Evolutionary conservation across 1,284 basidiomycete genomes (phyloP).

Genomic region (Apiotrichum siamense): DNA sequence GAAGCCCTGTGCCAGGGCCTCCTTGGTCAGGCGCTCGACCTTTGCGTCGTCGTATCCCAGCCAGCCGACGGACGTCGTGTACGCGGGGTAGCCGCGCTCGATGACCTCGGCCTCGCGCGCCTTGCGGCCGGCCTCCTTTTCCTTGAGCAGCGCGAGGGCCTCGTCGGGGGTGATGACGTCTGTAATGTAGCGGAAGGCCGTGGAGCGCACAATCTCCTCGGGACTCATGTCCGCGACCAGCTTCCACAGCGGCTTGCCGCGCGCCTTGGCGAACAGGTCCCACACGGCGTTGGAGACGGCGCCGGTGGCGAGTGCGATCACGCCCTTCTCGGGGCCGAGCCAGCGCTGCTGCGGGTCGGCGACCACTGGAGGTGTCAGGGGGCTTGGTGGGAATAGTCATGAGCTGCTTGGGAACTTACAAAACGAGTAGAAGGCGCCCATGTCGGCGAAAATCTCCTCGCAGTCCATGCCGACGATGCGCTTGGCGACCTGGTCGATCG

Average conservation of each 20-base stretch:
- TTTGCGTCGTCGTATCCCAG: conserved; percentile 89
- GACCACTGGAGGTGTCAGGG: conserved; percentile 51
- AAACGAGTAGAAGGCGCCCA: conserved; percentile 58
- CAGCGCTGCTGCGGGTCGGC: conserved; percentile 84
- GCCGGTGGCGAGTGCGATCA: conserved; percentile 53
- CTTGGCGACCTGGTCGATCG: conserved; percentile 70
- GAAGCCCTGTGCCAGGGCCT: conserved; percentile 78
- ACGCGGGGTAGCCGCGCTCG: conserved; percentile 73
- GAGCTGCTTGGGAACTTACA: conserved; percentile 22
- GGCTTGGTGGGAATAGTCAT: not conserved
- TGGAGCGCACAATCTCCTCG: conserved; percentile 77
- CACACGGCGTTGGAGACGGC: conserved; percentile 53
- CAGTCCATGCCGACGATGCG: conserved; percentile 77
- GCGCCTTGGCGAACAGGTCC: conserved; percentile 52
- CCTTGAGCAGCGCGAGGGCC: conserved; percentile 73
- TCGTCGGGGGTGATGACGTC: conserved; percentile 88
- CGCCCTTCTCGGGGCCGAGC: conserved; percentile 55
- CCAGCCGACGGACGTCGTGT: conserved; percentile 92
- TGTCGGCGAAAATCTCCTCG: conserved; percentile 75
- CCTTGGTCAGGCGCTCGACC: conserved; percentile 74
- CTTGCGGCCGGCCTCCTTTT: conserved; percentile 67
- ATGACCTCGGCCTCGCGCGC: conserved; percentile 68
- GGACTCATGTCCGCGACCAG: conserved; percentile 54
- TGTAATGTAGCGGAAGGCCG: conserved; percentile 86
- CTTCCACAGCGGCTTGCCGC: conserved; percentile 55